These are phyloP conservation scores for Trichocomaceae sp. DNA, from an alignment of 2,329 filamentous ascomycete species.

Conservation along the genomic window DNA sequence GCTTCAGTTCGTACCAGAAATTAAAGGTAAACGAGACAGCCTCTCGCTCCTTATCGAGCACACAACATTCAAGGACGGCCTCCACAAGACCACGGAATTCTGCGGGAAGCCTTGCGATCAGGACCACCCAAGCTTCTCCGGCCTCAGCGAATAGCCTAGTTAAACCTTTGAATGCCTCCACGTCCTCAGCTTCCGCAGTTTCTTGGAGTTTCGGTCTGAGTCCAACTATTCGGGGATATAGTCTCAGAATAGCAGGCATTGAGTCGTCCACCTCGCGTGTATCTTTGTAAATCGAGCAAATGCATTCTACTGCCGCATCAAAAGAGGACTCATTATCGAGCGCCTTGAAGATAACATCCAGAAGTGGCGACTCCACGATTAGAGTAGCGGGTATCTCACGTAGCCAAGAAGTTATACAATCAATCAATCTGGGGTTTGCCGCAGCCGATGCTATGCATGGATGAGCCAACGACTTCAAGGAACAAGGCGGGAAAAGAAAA, in stretches of 20 bases:
- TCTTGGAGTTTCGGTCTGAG: conserved; percentile 70
- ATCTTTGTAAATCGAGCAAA: conserved; percentile 86
- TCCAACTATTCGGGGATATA: conserved; percentile 74
- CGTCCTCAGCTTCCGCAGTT: conserved; percentile 72
- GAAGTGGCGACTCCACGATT: conserved; percentile 76
- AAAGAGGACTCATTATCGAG: conserved; percentile 70
- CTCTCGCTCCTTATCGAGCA: conserved; percentile 79
- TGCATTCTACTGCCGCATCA: conserved; percentile 81
- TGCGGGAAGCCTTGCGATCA: conserved; percentile 74
- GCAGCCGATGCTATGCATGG: conserved; percentile 62
- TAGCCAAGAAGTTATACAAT: conserved; percentile 95
- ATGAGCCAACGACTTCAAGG: conserved; percentile 17
- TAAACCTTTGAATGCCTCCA: conserved; percentile 77
- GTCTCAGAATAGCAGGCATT: conserved; percentile 67
- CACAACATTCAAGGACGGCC: conserved; percentile 83
- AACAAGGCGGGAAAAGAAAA: not conserved
- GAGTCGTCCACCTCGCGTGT: conserved; percentile 92
- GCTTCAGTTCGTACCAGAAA: conserved; percentile 98
- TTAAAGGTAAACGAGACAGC: conserved; percentile 89
- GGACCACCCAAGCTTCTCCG: conserved; percentile 87
- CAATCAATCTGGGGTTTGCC: conserved; percentile 81
- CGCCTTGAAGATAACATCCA: conserved; percentile 73
- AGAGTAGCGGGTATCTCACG: conserved; percentile 80
- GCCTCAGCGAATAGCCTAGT: conserved; percentile 89
- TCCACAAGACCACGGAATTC: conserved; percentile 84